Percentiles rank a stretch among this genome's conserved stretches.
These are phyloP conservation scores for Oryza glaberrima DNA, from an alignment of 176 grass and related monocot genomes.

Conservation along the genomic window DNA sequence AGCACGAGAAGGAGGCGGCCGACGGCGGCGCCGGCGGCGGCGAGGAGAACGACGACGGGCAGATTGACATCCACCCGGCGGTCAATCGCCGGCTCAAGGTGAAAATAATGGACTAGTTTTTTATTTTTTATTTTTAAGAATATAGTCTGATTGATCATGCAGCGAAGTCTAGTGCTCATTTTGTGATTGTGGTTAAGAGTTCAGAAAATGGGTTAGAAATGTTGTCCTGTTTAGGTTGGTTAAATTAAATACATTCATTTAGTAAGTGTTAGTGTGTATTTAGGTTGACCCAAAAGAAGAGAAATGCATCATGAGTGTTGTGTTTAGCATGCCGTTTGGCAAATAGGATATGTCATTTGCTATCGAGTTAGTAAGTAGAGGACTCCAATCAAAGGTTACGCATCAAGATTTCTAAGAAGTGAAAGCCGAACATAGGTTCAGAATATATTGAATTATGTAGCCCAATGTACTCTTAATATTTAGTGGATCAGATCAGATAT, in stretches of 20 bases:
- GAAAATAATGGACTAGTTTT: background rate
- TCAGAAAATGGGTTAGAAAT: background rate
- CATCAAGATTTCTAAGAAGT: slow-evolving; percentile 3
- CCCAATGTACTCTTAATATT: background rate
- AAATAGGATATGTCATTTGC: background rate
- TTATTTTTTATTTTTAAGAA: background rate
- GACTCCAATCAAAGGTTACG: background rate
- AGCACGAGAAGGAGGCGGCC: slow-evolving; percentile 79
- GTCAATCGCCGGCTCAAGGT: slow-evolving; percentile 97
- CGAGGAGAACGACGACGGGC: slow-evolving; percentile 61
- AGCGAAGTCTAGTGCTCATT: background rate
- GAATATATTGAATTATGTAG: background rate
- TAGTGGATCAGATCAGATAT: background rate
- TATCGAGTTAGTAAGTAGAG: slow-evolving; percentile 8
- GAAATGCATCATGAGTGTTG: background rate
- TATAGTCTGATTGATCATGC: background rate
- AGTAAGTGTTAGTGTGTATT: background rate
- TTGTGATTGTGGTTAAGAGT: background rate
- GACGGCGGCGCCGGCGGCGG: background rate
- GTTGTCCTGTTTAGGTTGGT: background rate
- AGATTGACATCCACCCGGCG: slow-evolving; percentile 86
- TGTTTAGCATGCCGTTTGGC: background rate
- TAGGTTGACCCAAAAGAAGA: slow-evolving; percentile 12
- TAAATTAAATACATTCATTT: background rate
- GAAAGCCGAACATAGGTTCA: background rate